phyloP scores from a whole-genome alignment of 164 flowering plant species.

The Santalum album region DNA sequence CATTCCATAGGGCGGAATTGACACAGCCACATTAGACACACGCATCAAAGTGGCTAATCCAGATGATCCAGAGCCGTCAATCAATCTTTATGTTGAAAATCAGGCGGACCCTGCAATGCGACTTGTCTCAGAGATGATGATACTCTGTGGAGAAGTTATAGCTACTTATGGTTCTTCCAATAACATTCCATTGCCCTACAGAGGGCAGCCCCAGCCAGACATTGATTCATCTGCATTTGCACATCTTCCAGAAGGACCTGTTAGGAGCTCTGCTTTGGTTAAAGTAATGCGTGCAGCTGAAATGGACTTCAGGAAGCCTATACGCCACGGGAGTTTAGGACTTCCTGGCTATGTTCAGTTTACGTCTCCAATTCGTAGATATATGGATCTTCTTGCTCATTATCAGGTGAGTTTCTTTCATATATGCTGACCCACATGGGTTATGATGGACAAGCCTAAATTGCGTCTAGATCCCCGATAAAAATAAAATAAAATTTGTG shows the following conservation, averaged over 20 bases:
- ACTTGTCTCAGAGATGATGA: conserved; percentile 95
- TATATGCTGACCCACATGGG: not conserved
- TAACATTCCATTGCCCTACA: conserved; percentile 78
- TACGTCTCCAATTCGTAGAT: conserved; percentile 95
- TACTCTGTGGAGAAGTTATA: conserved; percentile 86
- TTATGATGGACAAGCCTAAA: not conserved
- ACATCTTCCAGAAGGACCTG: conserved; percentile 98
- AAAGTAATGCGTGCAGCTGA: conserved; percentile 89
- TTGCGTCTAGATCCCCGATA: too few species aligned
- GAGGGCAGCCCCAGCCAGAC: conserved; percentile 90
- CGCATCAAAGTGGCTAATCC: conserved; percentile 81
- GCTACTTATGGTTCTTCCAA: conserved; percentile 73
- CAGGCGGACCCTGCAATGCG: conserved; percentile 92
- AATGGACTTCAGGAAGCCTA: conserved; percentile 77
- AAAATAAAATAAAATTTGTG: too few species aligned
- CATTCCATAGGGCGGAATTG: conserved; percentile 64
- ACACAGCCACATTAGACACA: conserved; percentile 65
- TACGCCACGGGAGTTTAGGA: conserved; percentile 79
- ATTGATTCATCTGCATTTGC: conserved; percentile 59
- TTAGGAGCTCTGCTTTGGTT: conserved; percentile 66
- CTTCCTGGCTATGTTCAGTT: conserved; percentile 97
- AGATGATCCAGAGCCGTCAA: conserved; percentile 79
- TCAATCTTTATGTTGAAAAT: conserved; percentile 85
- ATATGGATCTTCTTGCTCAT: conserved; percentile 90
- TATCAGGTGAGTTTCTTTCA: conserved; percentile 50